Percentiles rank a stretch among this genome's conserved stretches.
Conservation (phyloP, 345 rosid genomes). For the Nephelium lappaceum region DNA sequence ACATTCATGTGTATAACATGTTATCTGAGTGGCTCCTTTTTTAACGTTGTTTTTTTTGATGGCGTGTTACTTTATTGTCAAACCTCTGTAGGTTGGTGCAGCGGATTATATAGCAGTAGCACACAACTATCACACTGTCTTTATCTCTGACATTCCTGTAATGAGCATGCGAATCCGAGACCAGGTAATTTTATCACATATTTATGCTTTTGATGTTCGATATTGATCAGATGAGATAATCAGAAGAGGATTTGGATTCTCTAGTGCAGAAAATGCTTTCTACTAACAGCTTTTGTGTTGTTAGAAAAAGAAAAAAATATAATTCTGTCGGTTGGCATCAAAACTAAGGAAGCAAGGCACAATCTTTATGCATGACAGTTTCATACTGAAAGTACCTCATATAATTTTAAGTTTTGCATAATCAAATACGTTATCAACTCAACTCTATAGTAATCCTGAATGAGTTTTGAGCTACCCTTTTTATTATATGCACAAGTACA, state of each 20-base stretch:
- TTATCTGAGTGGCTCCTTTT: not conserved
- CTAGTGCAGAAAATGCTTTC: not conserved
- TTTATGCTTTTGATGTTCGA: not conserved
- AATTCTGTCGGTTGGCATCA: not conserved
- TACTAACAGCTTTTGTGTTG: too few relatives aligned
- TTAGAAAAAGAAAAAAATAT: not conserved
- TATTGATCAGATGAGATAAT: not conserved
- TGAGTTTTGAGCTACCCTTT: not conserved
- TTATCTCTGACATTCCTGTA: constrained; percentile 72
- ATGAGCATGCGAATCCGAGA: constrained; percentile 91
- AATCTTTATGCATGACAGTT: not conserved
- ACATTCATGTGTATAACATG: not conserved
- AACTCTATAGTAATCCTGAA: not conserved
- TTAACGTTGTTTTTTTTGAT: not conserved
- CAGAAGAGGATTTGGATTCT: not conserved
- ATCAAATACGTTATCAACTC: not conserved
- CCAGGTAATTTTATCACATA: constrained; percentile 50
- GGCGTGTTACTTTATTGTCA: not conserved
- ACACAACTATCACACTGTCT: constrained; percentile 73
- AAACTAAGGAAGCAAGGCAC: not conserved
- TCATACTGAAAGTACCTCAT: not conserved
- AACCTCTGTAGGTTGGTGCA: constrained; percentile 65
- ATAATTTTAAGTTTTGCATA: not conserved
- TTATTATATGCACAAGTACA: not conserved
- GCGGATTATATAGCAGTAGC: constrained; percentile 95